Evolutionary conservation across 2,329 filamentous ascomycete genomes (phyloP).

Genomic region (Fusarium nematophilum): DNA sequence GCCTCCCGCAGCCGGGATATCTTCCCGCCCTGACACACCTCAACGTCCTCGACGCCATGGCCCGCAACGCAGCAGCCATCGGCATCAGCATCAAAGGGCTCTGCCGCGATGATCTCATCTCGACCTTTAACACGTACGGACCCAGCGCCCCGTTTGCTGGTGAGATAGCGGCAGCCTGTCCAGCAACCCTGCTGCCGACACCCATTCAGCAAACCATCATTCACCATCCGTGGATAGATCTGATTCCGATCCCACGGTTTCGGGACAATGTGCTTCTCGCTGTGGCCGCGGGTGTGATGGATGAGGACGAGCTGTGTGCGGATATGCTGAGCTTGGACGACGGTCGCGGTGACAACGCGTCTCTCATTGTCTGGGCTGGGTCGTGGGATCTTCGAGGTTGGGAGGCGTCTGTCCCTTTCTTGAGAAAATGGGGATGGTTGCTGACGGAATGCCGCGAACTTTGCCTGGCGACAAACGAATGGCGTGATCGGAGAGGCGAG

Average conservation of each 20-base stretch:
- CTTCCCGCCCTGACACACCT: too few relatives aligned
- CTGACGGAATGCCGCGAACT: slow-evolving; percentile 19
- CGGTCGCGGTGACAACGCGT: slow-evolving; percentile 4
- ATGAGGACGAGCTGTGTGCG: slow-evolving; percentile 12
- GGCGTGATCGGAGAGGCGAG: slow-evolving; percentile 22
- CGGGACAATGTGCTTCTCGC: slow-evolving; percentile 17
- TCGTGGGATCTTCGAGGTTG: slow-evolving; percentile 9
- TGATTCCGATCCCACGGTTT: slow-evolving; percentile 15
- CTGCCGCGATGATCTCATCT: too few relatives aligned
- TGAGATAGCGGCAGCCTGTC: too few relatives aligned
- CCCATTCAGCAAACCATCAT: neutral
- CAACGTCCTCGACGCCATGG: too few relatives aligned
- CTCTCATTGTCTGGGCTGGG: slow-evolving; percentile 28
- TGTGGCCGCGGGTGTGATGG: neutral
- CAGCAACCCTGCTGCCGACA: neutral
- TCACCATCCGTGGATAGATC: slow-evolving; percentile 26
- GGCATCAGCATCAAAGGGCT: too few relatives aligned
- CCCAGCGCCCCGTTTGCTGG: too few relatives aligned
- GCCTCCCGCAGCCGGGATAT: too few relatives aligned
- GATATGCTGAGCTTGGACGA: slow-evolving; percentile 14
- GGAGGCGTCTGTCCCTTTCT: slow-evolving; percentile 20
- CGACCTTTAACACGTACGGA: too few relatives aligned
- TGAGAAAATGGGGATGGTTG: slow-evolving; percentile 25
- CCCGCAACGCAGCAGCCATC: too few relatives aligned
- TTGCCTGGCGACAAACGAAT: slow-evolving; percentile 18